Evolutionary conservation across 257 asterid genomes (phyloP), one percentile per base, ranked within the genome.

Genomic region (Verbascum thapsus): DNA sequence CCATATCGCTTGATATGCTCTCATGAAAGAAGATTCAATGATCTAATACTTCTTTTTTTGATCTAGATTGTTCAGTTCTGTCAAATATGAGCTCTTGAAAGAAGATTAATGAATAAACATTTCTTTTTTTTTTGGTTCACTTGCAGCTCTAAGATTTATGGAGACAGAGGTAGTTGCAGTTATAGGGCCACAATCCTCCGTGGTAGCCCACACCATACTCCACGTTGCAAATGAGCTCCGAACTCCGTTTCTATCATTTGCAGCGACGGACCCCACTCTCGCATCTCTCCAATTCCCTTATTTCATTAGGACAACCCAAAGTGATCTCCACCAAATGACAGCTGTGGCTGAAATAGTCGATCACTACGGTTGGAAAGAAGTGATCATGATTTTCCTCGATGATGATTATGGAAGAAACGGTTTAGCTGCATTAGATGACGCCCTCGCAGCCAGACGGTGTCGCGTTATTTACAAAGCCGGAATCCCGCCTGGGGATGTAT

Each of bases 231-330:
- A 83, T 13, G 98, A 82, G 79, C 84, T 90, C 70, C 76, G 67
- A 20, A 88, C 91, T n/a, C 98, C 98, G 2, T 82, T 90, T 20
- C 19, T 90, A 42, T 88, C 98, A 1, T 87, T 78, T 72, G 90
- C 97, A 34, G 96, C 94, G 16, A 88, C 96, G 8, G 98, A 90
- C 74, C 98, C 96, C 9, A 88, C 98, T 47, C 85, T 90, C 17
- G 69, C 91, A 8, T 64, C 95, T 58, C 83, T 85, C 20, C 95
- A 88, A 45, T 90, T 83, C 56, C 96, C 98, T 17, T 90, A 75
- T 52, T 90, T 90, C 53, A 41, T 90, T 6, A 78, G 98, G 71
- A 80, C 87, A 35, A 81, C 98, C 45, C 96, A 84, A 44, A 90
- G 88, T 22, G 98, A 88, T 65, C 83, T 73, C 52, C 69, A 77